Percentiles rank a stretch among this genome's conserved stretches.
phyloP scores from a whole-genome alignment of 257 asterid genomes.

The Leptodermis oblonga region DNA sequence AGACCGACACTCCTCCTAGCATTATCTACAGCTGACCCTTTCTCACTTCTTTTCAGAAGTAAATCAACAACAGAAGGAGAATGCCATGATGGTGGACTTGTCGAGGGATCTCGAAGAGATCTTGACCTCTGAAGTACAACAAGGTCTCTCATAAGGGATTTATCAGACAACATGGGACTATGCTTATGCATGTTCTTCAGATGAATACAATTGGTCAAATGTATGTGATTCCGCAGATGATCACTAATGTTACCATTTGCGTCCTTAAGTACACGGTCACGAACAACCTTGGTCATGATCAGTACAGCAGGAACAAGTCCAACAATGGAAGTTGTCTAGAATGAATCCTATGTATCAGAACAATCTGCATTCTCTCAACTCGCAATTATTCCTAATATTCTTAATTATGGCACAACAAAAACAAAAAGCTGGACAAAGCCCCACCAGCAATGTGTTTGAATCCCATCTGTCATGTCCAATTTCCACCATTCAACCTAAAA shows the following conservation, averaged over 20 bases:
- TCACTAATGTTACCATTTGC: slow-evolving; percentile 75
- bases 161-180: slow-evolving; percentile 73
- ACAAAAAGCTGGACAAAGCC: not conserved
- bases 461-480: slow-evolving; percentile 8
- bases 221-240: slow-evolving; percentile 89
- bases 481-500: slow-evolving; percentile 11
- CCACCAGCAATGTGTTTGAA: slow-evolving; percentile 6
- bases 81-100: slow-evolving; percentile 67
- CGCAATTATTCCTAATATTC: slow-evolving; percentile 26
- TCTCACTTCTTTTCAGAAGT: slow-evolving; percentile 37
- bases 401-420: slow-evolving; percentile 9
- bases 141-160: slow-evolving; percentile 82
- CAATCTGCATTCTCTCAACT: slow-evolving; percentile 32
- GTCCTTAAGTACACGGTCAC: slow-evolving; percentile 87
- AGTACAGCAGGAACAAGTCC: slow-evolving; percentile 38
- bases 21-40: slow-evolving; percentile 36
- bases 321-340: slow-evolving; percentile 22
- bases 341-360: slow-evolving; percentile 27
- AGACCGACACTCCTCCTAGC: slow-evolving; percentile 50
- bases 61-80: slow-evolving; percentile 49
- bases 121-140: slow-evolving; percentile 75
- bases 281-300: slow-evolving; percentile 86
- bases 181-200: slow-evolving; percentile 96
- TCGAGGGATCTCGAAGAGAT: slow-evolving; percentile 86
- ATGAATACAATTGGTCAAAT: slow-evolving; percentile 96